Evolutionary conservation across 345 rosid species (phyloP).

Genomic region (Eutrema heterophyllum): DNA sequence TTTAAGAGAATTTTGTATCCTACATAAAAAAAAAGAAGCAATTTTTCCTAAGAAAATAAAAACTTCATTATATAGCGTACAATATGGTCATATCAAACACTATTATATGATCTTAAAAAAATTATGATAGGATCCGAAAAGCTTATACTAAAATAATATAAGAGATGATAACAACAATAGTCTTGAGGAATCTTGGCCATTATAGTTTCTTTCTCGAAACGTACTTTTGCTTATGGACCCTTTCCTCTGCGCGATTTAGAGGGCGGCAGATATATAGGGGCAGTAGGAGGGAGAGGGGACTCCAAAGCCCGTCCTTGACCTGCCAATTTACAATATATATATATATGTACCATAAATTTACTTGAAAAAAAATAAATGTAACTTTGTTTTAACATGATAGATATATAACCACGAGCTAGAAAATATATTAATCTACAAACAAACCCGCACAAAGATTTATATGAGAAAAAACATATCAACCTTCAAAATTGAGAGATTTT

Average conservation of each 20-base stretch:
- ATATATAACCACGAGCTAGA: background rate
- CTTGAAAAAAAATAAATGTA: too few relatives aligned
- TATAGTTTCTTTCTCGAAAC: background rate
- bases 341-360: background rate
- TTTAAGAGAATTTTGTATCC: too few relatives aligned
- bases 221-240: slow-evolving; percentile 5
- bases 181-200: background rate
- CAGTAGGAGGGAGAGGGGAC: slow-evolving; percentile 4
- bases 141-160: background rate
- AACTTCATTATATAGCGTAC: background rate
- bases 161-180: background rate
- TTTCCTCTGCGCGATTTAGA: slow-evolving; percentile 28
- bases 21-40: background rate
- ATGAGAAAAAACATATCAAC: background rate
- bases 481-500: background rate
- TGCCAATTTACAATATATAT: background rate
- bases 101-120: too few relatives aligned
- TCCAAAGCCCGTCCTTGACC: background rate
- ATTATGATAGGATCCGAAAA: background rate
- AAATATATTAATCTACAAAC: background rate
- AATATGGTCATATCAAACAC: background rate
- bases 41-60: background rate
- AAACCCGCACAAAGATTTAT: background rate
- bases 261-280: slow-evolving; percentile 22
- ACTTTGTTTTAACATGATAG: background rate